These are phyloP conservation scores for Abrus precatorius DNA, from an alignment of 306 rosid genomes.

Conservation along the genomic window DNA sequence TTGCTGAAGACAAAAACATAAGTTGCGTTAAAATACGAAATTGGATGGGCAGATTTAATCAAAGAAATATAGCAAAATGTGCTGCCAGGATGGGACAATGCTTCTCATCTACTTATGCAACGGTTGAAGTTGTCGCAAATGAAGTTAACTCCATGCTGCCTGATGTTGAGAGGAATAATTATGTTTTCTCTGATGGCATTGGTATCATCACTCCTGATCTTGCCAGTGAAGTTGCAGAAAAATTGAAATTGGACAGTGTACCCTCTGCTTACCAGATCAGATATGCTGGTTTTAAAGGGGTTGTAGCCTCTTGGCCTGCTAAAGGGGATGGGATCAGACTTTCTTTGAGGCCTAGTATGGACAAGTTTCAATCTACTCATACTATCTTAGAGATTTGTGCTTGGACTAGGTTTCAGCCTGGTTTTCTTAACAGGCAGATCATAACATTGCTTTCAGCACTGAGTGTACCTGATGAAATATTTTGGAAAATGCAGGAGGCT, in stretches of 20 bases:
- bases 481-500: constrained; percentile 82
- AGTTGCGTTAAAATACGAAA: constrained; percentile 42
- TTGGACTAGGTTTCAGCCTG: constrained; percentile 94
- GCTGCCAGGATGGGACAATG: constrained; percentile 95
- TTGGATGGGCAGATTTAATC: constrained; percentile 84
- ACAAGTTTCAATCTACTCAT: constrained; percentile 70
- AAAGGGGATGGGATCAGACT: constrained; percentile 68
- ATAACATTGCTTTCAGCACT: constrained; percentile 77
- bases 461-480: constrained; percentile 69
- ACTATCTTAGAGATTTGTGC: constrained; percentile 79
- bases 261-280: constrained; percentile 93
- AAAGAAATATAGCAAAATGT: constrained; percentile 75
- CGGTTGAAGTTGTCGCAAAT: constrained; percentile 67
- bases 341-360: constrained; percentile 79
- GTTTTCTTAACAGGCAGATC: constrained; percentile 88
- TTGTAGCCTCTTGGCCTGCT: constrained; percentile 84
- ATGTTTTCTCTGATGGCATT: constrained; percentile 85
- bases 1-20: constrained; percentile 58
- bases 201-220: constrained; percentile 87
- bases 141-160: constrained; percentile 57
- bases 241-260: constrained; percentile 66
- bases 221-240: constrained; percentile 79
- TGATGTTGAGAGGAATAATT: constrained; percentile 68
- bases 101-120: constrained; percentile 92
- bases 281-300: constrained; percentile 92